Percentiles rank a stretch among this genome's conserved stretches.
phyloP scores from a whole-genome alignment of 768 basidiomycete genomes.

The Serendipita sp. region DNA sequence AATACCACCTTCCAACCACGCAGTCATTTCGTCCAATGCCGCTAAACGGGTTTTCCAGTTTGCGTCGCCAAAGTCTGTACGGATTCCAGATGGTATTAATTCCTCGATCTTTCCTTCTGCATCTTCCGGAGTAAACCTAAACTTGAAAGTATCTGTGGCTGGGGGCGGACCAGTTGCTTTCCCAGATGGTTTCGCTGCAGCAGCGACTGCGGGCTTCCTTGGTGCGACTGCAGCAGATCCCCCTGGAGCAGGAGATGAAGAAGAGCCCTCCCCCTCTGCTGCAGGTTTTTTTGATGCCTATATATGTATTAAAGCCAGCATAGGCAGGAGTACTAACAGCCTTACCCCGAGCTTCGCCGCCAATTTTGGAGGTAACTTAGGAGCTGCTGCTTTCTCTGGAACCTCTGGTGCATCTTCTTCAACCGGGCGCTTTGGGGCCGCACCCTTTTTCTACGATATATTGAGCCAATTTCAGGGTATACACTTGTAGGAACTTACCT shows the following conservation, averaged over 20 bases:
- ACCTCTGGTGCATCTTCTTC: conserved; percentile 20
- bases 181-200: conserved; percentile 32
- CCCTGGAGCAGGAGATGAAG: conserved; percentile 13
- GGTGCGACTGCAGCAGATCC: conserved; percentile 24
- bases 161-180: conserved; percentile 32
- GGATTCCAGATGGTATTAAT: conserved; percentile 51
- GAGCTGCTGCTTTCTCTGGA: conserved; percentile 24
- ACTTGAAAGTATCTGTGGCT: conserved; percentile 73
- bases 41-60: conserved; percentile 90
- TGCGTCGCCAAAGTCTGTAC: conserved; percentile 61
- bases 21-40: conserved; percentile 68
- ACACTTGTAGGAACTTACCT: conserved; percentile 16
- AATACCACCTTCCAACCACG: conserved; percentile 56
- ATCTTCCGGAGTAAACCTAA: conserved; percentile 80
- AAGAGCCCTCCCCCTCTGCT: conserved; percentile 20
- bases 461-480: conserved; percentile 11
- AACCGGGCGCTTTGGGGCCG: conserved; percentile 15
- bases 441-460: conserved; percentile 14
- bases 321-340: neutral
- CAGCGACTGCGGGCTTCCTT: conserved; percentile 14
- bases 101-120: conserved; percentile 67
- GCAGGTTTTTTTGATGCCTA: conserved; percentile 41
- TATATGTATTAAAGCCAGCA: neutral
- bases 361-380: conserved; percentile 37
- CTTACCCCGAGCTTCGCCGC: conserved; percentile 18